phyloP scores from a whole-genome alignment of 805 yeast genomes.

The Candida sonorensis region DNA sequence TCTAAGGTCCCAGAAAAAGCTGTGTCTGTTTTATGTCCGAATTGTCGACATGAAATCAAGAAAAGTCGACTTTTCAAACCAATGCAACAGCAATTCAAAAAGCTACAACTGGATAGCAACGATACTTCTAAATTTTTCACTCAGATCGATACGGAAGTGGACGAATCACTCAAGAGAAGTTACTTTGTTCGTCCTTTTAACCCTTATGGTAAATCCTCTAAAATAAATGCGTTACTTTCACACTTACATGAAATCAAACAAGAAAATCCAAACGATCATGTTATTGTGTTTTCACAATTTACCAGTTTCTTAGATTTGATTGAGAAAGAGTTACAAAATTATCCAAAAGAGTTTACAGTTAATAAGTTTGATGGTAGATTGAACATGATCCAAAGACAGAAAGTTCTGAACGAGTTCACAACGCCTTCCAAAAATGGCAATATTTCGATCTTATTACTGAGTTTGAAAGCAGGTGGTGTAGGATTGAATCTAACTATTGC shows the following conservation, averaged over 20 bases:
- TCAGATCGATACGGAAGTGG: conserved; percentile 7
- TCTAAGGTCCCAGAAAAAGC: not conserved
- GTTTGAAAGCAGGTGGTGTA: conserved; percentile 91
- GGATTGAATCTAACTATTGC: conserved; percentile 86
- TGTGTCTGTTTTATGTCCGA: conserved; percentile 55
- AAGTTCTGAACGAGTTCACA: conserved; percentile 50
- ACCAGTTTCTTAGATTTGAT: conserved; percentile 75
- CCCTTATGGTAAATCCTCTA: conserved; percentile 58
- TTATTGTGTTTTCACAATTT: conserved; percentile 88
- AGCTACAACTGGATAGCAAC: conserved; percentile 7
- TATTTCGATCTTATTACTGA: conserved; percentile 49
- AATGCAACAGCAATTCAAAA: conserved; percentile 17
- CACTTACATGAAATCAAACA: conserved; percentile 50
- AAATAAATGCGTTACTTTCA: conserved; percentile 58
- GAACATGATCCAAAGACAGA: conserved; percentile 55
- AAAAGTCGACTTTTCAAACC: conserved; percentile 42
- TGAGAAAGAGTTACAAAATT: conserved; percentile 46
- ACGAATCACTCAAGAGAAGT: no score
- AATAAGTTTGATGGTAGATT: conserved; percentile 81
- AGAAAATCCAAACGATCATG: conserved; percentile 58
- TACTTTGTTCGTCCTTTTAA: conserved; percentile 34
- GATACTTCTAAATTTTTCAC: conserved; percentile 5
- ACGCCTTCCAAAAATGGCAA: conserved; percentile 18
- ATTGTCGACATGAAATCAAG: conserved; percentile 57
- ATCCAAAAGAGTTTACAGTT: conserved; percentile 41